Evolutionary conservation across 108 stramenopile genomes (phyloP).

Genomic region (Skeletonema grethae): DNA sequence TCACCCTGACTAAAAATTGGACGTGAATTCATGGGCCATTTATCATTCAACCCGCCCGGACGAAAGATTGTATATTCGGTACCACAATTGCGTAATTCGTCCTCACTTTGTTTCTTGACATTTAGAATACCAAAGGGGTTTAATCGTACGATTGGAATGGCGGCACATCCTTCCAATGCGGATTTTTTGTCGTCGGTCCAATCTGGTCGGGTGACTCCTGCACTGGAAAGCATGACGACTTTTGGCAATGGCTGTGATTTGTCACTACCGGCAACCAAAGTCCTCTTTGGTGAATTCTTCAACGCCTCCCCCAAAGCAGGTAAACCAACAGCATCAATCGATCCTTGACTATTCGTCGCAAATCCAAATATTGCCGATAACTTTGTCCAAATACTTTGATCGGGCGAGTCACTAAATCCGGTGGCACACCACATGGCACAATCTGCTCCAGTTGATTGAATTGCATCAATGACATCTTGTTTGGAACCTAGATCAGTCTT

Average conservation of each 20-base stretch:
- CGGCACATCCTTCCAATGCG: constrained; percentile 65
- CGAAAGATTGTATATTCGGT: constrained; percentile 87
- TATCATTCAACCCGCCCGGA: constrained; percentile 90
- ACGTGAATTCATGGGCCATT: constrained; percentile 81
- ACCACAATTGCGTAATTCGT: constrained; percentile 63
- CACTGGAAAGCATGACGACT: constrained; percentile 79
- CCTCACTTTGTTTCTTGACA: constrained; percentile 80
- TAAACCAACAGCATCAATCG: constrained; percentile 75
- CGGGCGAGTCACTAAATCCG: constrained; percentile 63
- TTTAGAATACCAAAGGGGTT: constrained; percentile 92
- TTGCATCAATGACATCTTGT: constrained; percentile 38
- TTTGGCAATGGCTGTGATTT: constrained; percentile 46
- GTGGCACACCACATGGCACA: constrained; percentile 88
- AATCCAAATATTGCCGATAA: constrained; percentile 38
- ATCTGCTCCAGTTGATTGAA: constrained; percentile 38
- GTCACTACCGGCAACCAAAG: not conserved
- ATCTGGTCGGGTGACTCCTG: constrained; percentile 77
- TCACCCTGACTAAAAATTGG: constrained; percentile 88
- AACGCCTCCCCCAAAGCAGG: constrained; percentile 57
- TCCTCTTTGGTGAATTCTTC: constrained; percentile 11
- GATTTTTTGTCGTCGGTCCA: constrained; percentile 77
- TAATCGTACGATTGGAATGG: constrained; percentile 92
- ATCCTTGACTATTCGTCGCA: constrained; percentile 49
- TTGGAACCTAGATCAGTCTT: constrained; percentile 53
- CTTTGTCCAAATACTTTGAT: constrained; percentile 43